phyloP scores from a whole-genome alignment of 441 rosid genomes.

The Corymbia citriodora region DNA sequence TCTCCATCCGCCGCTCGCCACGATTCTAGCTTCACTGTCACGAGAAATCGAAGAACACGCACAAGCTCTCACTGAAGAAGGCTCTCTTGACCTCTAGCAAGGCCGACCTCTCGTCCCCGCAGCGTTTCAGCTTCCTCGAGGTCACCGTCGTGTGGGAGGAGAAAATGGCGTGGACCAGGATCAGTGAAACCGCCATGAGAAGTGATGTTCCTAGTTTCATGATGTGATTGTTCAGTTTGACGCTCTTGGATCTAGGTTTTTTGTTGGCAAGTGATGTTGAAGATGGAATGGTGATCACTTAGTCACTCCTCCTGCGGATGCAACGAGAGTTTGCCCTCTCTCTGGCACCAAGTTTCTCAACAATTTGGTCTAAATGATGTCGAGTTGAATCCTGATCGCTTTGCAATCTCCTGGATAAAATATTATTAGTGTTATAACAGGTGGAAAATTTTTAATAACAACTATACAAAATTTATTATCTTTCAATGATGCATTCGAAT shows the following conservation, averaged over 20 bases:
- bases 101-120: not conserved
- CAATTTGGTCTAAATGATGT: not conserved
- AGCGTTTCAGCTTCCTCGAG: not conserved
- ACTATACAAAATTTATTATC: too few relatives aligned
- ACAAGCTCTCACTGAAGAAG: not conserved
- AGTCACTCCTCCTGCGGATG: not conserved
- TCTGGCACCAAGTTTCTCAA: too few relatives aligned
- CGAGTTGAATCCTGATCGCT: not conserved
- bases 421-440: too few relatives aligned
- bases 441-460: too few relatives aligned
- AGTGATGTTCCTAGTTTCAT: not conserved
- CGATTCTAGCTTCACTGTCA: not conserved
- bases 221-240: not conserved
- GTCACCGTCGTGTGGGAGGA: not conserved
- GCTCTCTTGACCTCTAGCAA: not conserved
- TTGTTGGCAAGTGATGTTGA: not conserved
- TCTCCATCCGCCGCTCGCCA: not conserved
- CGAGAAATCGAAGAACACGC: not conserved
- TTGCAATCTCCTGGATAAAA: too few relatives aligned
- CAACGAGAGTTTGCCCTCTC: too few relatives aligned
- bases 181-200: not conserved
- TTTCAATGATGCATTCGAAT: too few relatives aligned
- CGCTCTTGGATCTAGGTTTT: not conserved
- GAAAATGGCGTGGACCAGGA: not conserved
- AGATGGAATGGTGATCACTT: not conserved